Percentiles rank a stretch among this genome's conserved stretches.
These are phyloP conservation scores for Aspergillus flavus DNA, from an alignment of 2,329 filamentous ascomycete genomes.

Conservation along the genomic window DNA sequence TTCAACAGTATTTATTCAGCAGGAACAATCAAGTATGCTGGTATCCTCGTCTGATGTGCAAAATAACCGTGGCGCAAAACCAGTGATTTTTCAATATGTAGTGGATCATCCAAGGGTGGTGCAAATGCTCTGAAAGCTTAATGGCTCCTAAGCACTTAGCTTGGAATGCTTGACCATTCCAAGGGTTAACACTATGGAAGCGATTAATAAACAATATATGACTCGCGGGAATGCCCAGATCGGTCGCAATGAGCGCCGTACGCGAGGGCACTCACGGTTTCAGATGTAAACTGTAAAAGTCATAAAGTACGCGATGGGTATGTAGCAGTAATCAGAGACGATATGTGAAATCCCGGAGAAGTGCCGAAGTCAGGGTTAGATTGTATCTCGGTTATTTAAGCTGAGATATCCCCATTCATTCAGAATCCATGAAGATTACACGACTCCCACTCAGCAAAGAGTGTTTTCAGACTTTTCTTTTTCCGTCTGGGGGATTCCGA, in stretches of 20 bases:
- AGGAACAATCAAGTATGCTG: not conserved
- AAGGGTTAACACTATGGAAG: not conserved
- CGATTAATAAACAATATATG: not conserved
- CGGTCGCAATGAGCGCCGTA: too few relatives aligned
- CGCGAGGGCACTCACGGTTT: too few relatives aligned
- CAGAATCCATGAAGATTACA: constrained; percentile 63
- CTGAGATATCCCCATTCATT: constrained; percentile 54
- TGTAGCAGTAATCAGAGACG: too few relatives aligned
- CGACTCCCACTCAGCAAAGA: constrained; percentile 71
- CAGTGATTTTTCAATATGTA: not conserved
- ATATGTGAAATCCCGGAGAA: too few relatives aligned
- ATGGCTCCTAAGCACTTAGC: not conserved
- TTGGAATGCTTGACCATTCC: not conserved
- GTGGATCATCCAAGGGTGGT: not conserved
- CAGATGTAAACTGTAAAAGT: too few relatives aligned
- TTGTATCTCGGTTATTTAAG: constrained; percentile 36
- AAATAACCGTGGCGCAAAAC: too few relatives aligned
- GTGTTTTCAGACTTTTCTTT: constrained; percentile 39
- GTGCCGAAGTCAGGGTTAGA: not conserved
- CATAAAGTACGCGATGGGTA: too few relatives aligned
- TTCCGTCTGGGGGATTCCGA: not conserved
- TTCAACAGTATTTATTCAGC: not conserved
- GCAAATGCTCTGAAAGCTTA: too few relatives aligned
- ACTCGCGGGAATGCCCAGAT: too few relatives aligned
- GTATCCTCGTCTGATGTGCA: too few relatives aligned